These are phyloP conservation scores for Myxozyma nipponensis DNA, from an alignment of 805 yeast species.

Conservation along the genomic window DNA sequence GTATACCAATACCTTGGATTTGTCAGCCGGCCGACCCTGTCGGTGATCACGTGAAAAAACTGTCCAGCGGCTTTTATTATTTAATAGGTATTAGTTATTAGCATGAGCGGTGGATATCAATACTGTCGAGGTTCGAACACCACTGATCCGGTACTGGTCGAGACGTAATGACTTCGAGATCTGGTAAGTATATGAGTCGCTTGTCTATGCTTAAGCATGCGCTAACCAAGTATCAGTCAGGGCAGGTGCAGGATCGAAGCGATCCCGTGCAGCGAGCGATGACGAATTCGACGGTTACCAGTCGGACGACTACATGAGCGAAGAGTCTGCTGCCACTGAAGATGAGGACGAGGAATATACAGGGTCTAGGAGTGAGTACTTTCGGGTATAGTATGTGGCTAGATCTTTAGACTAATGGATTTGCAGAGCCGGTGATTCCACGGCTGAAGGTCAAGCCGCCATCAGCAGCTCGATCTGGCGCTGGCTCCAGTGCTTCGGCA, in stretches of 20 bases:
- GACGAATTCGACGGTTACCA: slow-evolving; percentile 13
- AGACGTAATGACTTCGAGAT: neutral
- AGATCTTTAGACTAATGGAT: too few relatives aligned
- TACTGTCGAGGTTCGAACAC: too few relatives aligned
- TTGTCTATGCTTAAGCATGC: neutral
- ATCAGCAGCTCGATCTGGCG: slow-evolving; percentile 2
- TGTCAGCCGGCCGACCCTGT: neutral
- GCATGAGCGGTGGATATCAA: too few relatives aligned
- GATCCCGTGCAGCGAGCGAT: slow-evolving; percentile 8
- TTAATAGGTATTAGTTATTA: too few relatives aligned
- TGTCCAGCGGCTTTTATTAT: neutral
- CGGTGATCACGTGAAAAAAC: neutral
- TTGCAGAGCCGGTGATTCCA: neutral
- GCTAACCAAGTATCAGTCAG: neutral
- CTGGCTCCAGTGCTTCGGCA: neutral
- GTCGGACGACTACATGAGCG: slow-evolving; percentile 19
- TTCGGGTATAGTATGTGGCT: neutral
- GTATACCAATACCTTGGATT: too few relatives aligned
- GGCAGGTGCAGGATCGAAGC: slow-evolving; percentile 13
- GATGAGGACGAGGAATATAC: slow-evolving; percentile 24
- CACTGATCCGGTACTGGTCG: too few relatives aligned
- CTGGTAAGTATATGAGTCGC: neutral
- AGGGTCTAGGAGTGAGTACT: neutral
- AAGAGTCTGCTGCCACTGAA: slow-evolving; percentile 22
- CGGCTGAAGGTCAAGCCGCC: slow-evolving; percentile 20